Evolutionary conservation across 2,329 filamentous ascomycete species (phyloP), one percentile per base, ranked within the genome.

Genomic region (Neonectria coccinea): DNA sequence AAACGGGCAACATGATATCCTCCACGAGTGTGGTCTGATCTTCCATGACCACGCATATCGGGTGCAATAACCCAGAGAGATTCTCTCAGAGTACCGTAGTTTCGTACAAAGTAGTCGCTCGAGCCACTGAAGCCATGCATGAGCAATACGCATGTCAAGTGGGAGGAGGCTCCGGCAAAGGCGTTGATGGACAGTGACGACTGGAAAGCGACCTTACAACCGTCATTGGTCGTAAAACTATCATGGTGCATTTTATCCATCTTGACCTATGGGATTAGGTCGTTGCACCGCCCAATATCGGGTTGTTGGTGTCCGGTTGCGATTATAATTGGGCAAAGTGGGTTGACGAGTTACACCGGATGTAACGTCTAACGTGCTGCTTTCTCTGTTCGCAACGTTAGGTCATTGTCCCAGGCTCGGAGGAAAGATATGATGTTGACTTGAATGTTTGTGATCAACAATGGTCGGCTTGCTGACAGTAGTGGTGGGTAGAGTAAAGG

Each of bases 111-210:
- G 55, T 74, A 74, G 51, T 74, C 72, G 47, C 72, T 71, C 11
- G 72, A 74, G 29, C 72, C 72, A 36, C 72, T 74, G 69, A 74
- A 74, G 31, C 72, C 72, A 50, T 74, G 72, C 70, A 74, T 74
- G 50, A 74, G 70, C 44, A 74, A 25, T 22, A 73, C 64, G 47
- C 72, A 74, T 56, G 69, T 44, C 31, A 36, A 56, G 36, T 58
- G 56, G 31, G 53, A 33, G 16, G 41, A 29, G 53, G 54, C 27
- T 53, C 52, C 47, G 22, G 42, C 48, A 18, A 62, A 25, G 12
- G 54, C 58, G 27, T 56, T 51, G 22, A 74, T 53, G 20, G 65
- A 69, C 8, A 72, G 20, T 9, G 72, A 74, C 10, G 72, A 66
- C 48, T 71, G 65, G 11, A 73, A 74, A 14, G 55, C 65, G 31